A percentile compares a stretch with the other conserved stretches of the same genome.
phyloP scores from a whole-genome alignment of 1,139 yeast genomes.

The Sporopachydermia cereana region DNA sequence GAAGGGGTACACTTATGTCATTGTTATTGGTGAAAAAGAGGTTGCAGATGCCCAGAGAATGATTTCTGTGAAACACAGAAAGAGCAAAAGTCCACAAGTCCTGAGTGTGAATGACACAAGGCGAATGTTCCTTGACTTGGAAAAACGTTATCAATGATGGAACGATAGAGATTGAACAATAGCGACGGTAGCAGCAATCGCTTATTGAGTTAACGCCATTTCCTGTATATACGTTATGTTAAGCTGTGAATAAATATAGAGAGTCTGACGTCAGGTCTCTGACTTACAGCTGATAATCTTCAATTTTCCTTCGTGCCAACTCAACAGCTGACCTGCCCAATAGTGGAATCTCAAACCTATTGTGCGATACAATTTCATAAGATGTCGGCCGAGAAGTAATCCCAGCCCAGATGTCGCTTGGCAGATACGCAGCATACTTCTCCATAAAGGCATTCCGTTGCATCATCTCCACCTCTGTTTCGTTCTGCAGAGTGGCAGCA shows the following conservation, averaged over 20 bases:
- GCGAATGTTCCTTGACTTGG: slow-evolving; percentile 37
- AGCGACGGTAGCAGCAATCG: too few species aligned
- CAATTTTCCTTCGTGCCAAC: too few species aligned
- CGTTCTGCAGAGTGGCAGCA: slow-evolving; percentile 24
- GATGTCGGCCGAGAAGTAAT: slow-evolving; percentile 22
- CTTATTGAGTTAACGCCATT: too few species aligned
- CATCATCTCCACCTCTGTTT: slow-evolving; percentile 30
- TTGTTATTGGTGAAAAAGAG: slow-evolving; percentile 84
- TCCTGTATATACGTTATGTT: too few species aligned
- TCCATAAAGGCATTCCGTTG: slow-evolving; percentile 31
- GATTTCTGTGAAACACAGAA: slow-evolving; percentile 58
- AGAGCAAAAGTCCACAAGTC: slow-evolving; percentile 36
- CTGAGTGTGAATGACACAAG: slow-evolving; percentile 37
- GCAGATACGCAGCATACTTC: slow-evolving; percentile 39
- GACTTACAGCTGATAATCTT: too few species aligned
- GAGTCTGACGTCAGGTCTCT: too few species aligned
- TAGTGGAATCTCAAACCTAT: too few species aligned
- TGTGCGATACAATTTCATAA: slow-evolving; percentile 9
- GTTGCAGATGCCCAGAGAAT: slow-evolving; percentile 35
- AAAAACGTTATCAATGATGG: slow-evolving; percentile 29
- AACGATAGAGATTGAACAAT: too few species aligned
- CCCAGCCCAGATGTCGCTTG: slow-evolving; percentile 39
- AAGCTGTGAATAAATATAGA: too few species aligned
- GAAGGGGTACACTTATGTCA: slow-evolving; percentile 68
- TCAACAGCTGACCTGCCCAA: too few species aligned